Percentiles rank a stretch among this genome's conserved stretches.
Evolutionary conservation across 176 grass and related monocot species (phyloP).

Genomic region (Aegilops longissima): DNA sequence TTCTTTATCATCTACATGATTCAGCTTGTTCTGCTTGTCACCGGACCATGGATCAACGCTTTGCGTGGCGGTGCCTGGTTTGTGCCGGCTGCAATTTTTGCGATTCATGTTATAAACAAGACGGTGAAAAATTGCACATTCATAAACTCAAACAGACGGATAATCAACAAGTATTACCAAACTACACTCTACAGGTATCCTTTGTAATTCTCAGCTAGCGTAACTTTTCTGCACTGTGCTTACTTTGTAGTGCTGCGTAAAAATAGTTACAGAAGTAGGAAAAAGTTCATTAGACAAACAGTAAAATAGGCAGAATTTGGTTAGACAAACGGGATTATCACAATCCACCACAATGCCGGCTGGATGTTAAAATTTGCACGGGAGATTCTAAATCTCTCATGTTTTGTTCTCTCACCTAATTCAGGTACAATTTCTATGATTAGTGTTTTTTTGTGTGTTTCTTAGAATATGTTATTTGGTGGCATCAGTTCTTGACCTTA

Average conservation of each 20-base stretch:
- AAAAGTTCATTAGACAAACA: not conserved
- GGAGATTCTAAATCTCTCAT: no score
- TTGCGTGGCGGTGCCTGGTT: slow-evolving; percentile 64
- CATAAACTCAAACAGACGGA: slow-evolving; percentile 57
- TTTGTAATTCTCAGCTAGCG: not conserved
- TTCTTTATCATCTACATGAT: slow-evolving; percentile 86
- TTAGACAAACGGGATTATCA: not conserved
- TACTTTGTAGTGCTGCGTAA: not conserved
- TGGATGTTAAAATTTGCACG: no score
- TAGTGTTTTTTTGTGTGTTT: no score
- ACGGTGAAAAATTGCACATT: slow-evolving; percentile 56
- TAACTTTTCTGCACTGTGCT: not conserved
- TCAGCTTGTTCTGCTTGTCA: slow-evolving; percentile 60
- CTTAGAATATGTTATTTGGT: no score
- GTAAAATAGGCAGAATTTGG: not conserved
- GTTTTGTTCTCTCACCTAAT: no score
- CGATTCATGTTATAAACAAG: slow-evolving; percentile 65
- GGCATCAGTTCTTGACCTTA: no score
- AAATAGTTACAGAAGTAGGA: not conserved
- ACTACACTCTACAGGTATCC: slow-evolving; percentile 44
- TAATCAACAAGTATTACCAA: slow-evolving; percentile 17
- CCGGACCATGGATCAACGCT: slow-evolving; percentile 45
- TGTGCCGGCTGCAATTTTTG: slow-evolving; percentile 68
- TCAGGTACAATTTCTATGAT: no score
- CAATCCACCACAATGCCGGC: no score